Conservation (phyloP, 2,329 filamentous ascomycete species). For the Aspergillus versicolor region DNA sequence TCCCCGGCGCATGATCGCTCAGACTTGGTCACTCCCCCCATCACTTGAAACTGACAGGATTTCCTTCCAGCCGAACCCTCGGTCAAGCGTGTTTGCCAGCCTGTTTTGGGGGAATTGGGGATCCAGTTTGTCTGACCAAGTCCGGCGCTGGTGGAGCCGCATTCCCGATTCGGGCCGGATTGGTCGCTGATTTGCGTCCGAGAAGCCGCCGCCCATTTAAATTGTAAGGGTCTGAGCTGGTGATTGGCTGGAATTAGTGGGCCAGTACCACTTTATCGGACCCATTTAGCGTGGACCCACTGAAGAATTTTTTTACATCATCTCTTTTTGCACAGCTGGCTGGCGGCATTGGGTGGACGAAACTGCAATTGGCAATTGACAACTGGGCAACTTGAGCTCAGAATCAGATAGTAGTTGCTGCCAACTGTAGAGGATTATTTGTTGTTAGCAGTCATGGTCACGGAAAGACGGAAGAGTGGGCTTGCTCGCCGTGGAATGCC, state of each 20-base stretch:
- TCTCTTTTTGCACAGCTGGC: slow-evolving; percentile 1
- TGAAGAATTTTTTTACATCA: slow-evolving; percentile 10
- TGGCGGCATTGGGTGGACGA: not conserved
- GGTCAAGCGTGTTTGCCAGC: not conserved
- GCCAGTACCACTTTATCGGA: slow-evolving; percentile 19
- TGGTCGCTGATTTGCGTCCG: slow-evolving; percentile 19
- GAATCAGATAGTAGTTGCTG: too few species aligned
- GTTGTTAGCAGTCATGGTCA: too few species aligned
- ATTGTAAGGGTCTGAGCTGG: not conserved
- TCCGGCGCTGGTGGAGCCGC: slow-evolving; percentile 24
- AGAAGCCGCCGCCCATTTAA: slow-evolving; percentile 17
- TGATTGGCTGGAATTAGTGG: slow-evolving; percentile 18
- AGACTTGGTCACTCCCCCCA: not conserved
- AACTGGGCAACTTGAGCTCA: too few species aligned
- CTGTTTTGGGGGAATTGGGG: not conserved
- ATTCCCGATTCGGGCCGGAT: slow-evolving; percentile 27
- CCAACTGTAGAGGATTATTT: too few species aligned
- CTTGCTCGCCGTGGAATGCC: slow-evolving; percentile 10
- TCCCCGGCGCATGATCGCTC: slow-evolving; percentile 7
- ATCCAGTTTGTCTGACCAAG: slow-evolving; percentile 8
- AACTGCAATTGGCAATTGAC: too few species aligned
- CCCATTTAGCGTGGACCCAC: slow-evolving; percentile 18
- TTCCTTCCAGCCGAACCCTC: slow-evolving; percentile 15
- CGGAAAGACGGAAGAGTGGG: slow-evolving; percentile 9
- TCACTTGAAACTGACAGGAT: slow-evolving; percentile 6